Percentiles rank a stretch among this genome's conserved stretches.
phyloP scores from a whole-genome alignment of 2,329 filamentous ascomycete species.

The Westerdykella aurantiaca region DNA sequence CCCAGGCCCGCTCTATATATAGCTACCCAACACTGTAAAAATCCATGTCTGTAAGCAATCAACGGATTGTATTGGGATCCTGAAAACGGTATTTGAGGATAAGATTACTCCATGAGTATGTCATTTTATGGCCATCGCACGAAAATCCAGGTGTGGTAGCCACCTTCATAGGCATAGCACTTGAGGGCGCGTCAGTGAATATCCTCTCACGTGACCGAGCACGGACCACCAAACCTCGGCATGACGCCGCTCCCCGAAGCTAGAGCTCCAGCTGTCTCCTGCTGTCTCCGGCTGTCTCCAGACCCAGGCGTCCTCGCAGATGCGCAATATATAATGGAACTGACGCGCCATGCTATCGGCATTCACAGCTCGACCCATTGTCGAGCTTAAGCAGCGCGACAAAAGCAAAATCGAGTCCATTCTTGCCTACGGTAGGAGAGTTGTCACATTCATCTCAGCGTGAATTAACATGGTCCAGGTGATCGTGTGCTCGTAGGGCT shows the following conservation, averaged over 20 bases:
- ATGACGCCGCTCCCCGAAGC: neutral
- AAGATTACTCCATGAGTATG: too few species aligned
- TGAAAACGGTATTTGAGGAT: too few species aligned
- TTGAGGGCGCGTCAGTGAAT: neutral
- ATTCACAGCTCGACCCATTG: slow-evolving; percentile 90
- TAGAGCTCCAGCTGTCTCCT: neutral
- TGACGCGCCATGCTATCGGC: slow-evolving; percentile 73
- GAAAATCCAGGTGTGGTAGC: too few species aligned
- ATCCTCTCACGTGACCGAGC: slow-evolving; percentile 10
- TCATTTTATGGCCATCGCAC: too few species aligned
- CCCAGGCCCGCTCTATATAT: too few species aligned
- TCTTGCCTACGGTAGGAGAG: slow-evolving; percentile 68
- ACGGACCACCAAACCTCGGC: slow-evolving; percentile 6
- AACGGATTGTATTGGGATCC: too few species aligned
- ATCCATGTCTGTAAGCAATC: too few species aligned
- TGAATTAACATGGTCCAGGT: slow-evolving; percentile 46
- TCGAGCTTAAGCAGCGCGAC: slow-evolving; percentile 93
- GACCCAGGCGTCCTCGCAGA: too few species aligned
- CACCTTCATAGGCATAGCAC: too few species aligned
- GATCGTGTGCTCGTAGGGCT: slow-evolving; percentile 89
- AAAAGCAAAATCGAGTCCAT: slow-evolving; percentile 97
- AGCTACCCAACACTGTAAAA: too few species aligned
- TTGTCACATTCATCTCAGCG: neutral
- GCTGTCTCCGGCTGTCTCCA: too few species aligned
- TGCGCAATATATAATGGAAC: neutral